Base-by-base conservation (phyloP, 352 stramenopile species). In the Phytophthora syringae region DNA sequence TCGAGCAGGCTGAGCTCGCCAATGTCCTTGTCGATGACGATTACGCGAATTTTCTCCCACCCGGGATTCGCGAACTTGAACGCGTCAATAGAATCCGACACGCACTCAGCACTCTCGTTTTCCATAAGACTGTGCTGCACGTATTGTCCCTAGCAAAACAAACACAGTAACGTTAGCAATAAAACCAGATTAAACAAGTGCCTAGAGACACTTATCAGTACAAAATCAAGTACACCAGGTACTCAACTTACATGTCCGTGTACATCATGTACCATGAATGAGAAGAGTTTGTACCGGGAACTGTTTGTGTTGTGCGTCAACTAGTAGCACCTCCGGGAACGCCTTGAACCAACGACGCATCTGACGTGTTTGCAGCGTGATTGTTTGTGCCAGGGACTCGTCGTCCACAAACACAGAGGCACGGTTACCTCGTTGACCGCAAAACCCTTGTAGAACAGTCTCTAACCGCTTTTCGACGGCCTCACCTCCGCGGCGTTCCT, bases 281-380 rank as follows among this genome's bases (percentile, higher is more conserved):
- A 62, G 25, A 65, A 65, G 7, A 65, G 39, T n/a, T 65, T 61
- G 40, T 49, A 61, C 7, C 49, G 18, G 7, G 27, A 15, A 16
- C 49, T 20, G 28, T 60, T 51, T 3, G 56, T 64, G 27, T 56
- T 56, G n/a, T 57, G 36, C 0, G n/a, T 64, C 47, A 5, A 57
- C 13, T 7, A 64, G 5, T 5, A 65, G 2, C 4, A 65, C 57
- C 12, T 65, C 48, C 9, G 57, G 47, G 9, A 65, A 65, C 2
- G 25, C 57, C 15, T 56, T 58, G 45, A 65, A 65, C 25, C 37
- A 57, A 0, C 57, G 24, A 5, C 48, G 24, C 57, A 64, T 57
- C 7, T 51, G 25, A 2, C 36, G 24, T 15, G 47, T 64, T 7
- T 64, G 56, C 2, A 64, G 6, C 2, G 47, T 58, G 11, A 64